A percentile compares a stretch with the other conserved stretches of the same genome.
Evolutionary conservation across 2,329 filamentous ascomycete species (phyloP).

Genomic region (Venturia aucupariae): DNA sequence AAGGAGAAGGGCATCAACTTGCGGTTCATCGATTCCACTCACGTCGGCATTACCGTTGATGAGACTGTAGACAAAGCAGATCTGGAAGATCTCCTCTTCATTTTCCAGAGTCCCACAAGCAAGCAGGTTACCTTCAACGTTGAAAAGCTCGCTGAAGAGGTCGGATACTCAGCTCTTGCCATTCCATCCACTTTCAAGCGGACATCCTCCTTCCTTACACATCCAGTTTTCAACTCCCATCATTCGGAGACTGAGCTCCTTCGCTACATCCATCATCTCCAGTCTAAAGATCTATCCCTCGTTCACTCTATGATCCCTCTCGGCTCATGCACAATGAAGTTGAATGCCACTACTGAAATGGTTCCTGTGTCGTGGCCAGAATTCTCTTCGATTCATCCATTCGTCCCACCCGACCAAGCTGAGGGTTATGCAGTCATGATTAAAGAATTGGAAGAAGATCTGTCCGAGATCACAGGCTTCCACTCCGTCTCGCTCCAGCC

Average conservation of each 20-base stretch:
- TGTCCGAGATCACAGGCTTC: conserved; percentile 81
- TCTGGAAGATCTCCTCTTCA: conserved; percentile 47
- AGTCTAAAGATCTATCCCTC: conserved; percentile 88
- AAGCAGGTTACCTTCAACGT: conserved; percentile 20
- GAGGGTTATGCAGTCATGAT: conserved; percentile 64
- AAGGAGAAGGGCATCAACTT: conserved; percentile 50
- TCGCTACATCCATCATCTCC: conserved; percentile 84
- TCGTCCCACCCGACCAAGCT: conserved; percentile 54
- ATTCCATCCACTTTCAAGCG: conserved; percentile 57
- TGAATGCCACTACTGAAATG: conserved; percentile 93
- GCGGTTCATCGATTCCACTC: conserved; percentile 49
- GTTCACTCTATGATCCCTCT: conserved; percentile 97
- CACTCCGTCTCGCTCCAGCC: conserved; percentile 83
- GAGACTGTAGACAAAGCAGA: conserved; percentile 56
- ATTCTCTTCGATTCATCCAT: conserved; percentile 74
- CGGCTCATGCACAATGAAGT: conserved; percentile 97
- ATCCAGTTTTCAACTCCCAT: conserved; percentile 89
- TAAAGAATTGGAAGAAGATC: conserved; percentile 61
- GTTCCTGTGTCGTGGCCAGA: conserved; percentile 68
- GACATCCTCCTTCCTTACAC: conserved; percentile 68
- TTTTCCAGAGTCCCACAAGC: conserved; percentile 41
- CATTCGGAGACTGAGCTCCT: conserved; percentile 93
- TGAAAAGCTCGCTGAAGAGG: conserved; percentile 21
- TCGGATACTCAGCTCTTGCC: conserved; percentile 14
- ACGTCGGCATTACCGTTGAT: conserved; percentile 68